Conservation (phyloP, 2,329 filamentous ascomycete genomes). For the Penicillium sp. region DNA sequence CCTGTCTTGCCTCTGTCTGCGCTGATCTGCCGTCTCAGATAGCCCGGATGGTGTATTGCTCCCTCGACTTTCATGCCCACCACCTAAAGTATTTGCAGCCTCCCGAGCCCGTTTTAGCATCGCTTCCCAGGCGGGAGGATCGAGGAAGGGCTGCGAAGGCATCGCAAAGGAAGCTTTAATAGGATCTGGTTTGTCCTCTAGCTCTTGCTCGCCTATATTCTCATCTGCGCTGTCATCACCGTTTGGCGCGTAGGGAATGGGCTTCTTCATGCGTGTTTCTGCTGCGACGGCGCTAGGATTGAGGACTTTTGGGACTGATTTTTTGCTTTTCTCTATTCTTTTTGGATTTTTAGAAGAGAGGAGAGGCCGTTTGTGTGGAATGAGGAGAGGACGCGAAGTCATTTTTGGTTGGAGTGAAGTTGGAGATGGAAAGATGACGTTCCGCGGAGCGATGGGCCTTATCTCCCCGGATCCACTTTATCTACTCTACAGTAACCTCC, state of each 20-base stretch:
- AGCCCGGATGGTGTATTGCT: background rate
- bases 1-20: constrained; percentile 16
- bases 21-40: constrained; percentile 17
- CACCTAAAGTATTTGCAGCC: constrained; percentile 3
- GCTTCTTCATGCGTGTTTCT: constrained; percentile 15
- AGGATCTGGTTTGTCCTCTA: constrained; percentile 1
- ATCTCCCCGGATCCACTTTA: constrained; percentile 3
- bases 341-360: constrained; percentile 8
- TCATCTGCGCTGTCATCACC: constrained; percentile 1
- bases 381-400: constrained; percentile 21
- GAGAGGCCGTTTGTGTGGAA: constrained; percentile 30
- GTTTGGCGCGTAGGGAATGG: background rate
- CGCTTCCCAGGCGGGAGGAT: constrained; percentile 34
- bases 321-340: background rate
- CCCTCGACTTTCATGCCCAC: background rate
- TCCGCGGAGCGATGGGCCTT: background rate
- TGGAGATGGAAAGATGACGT: background rate
- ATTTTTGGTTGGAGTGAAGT: constrained; percentile 6
- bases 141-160: constrained; percentile 40
- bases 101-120: constrained; percentile 24
- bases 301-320: constrained; percentile 11
- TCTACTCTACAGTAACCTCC: background rate
- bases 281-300: constrained; percentile 27
- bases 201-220: background rate
- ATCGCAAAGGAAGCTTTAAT: constrained; percentile 36